Conservation (phyloP, 1,284 basidiomycete genomes). For the Puccinia hordei region DNA sequence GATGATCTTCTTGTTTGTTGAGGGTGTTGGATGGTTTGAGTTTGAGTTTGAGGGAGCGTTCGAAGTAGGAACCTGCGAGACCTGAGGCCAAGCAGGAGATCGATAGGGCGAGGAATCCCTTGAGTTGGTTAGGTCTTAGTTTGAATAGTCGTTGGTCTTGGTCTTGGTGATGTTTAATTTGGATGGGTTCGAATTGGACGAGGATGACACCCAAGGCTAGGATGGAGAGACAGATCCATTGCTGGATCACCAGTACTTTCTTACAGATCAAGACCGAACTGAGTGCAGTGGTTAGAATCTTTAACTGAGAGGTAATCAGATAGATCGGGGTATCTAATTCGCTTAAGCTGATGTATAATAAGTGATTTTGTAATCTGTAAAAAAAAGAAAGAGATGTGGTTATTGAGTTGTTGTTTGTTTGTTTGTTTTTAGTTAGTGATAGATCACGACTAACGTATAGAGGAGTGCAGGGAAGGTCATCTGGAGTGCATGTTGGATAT, state of each 20-base stretch:
- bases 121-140: conserved; percentile 1
- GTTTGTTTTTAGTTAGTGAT: not conserved
- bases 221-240: conserved; percentile 5
- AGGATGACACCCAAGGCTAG: conserved; percentile 25
- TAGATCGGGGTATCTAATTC: conserved; percentile 30
- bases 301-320: conserved; percentile 33
- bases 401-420: not conserved
- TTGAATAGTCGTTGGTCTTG: not conserved
- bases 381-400: not conserved
- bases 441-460: conserved; percentile 19
- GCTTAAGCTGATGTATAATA: conserved; percentile 22
- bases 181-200: conserved; percentile 28
- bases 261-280: conserved; percentile 24
- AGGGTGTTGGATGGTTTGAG: not conserved
- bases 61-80: conserved; percentile 30
- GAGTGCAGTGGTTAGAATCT: conserved; percentile 30
- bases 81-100: conserved; percentile 19
- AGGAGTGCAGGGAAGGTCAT: conserved; percentile 33
- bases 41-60: conserved; percentile 1
- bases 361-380: conserved; percentile 39
- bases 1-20: not conserved
- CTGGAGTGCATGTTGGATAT: not conserved
- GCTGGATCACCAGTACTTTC: not conserved
- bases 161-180: too few species aligned
- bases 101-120: not conserved